Percentiles rank a stretch among this genome's conserved stretches.
These are phyloP conservation scores for Davidsoniella virescens DNA, from an alignment of 2,329 filamentous ascomycete species.

Conservation along the genomic window DNA sequence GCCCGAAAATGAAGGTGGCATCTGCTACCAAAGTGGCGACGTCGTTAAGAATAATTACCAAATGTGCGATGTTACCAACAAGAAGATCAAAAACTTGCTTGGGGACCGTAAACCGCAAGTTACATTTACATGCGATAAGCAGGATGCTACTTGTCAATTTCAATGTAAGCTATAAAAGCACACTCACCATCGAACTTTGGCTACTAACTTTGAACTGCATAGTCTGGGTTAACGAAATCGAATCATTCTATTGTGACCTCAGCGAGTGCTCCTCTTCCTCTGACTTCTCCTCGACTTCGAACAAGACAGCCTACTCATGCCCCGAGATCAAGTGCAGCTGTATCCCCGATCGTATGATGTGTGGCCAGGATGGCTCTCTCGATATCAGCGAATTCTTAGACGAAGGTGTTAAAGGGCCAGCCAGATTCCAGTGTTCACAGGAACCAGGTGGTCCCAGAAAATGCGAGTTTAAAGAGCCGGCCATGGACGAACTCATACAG, in stretches of 20 bases:
- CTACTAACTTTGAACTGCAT: slow-evolving; percentile 8
- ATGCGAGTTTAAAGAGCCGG: slow-evolving; percentile 78
- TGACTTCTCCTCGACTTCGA: slow-evolving; percentile 51
- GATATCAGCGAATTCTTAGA: slow-evolving; percentile 82
- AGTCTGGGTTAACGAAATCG: slow-evolving; percentile 89
- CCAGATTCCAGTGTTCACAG: slow-evolving; percentile 60
- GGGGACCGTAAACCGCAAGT: slow-evolving; percentile 78
- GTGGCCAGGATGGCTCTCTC: slow-evolving; percentile 77
- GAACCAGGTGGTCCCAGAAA: slow-evolving; percentile 44
- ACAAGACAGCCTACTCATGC: slow-evolving; percentile 74
- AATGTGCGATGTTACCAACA: slow-evolving; percentile 94
- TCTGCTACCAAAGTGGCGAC: slow-evolving; percentile 84
- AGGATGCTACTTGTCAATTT: slow-evolving; percentile 70
- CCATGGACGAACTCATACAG: slow-evolving; percentile 81
- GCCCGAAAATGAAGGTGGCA: slow-evolving; percentile 62
- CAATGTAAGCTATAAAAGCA: slow-evolving; percentile 48
- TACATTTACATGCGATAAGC: slow-evolving; percentile 77
- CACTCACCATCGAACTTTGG: not conserved
- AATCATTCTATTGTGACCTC: slow-evolving; percentile 93
- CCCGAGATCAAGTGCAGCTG: slow-evolving; percentile 74
- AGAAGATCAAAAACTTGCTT: slow-evolving; percentile 76
- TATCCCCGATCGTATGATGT: slow-evolving; percentile 82
- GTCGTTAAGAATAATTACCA: slow-evolving; percentile 92
- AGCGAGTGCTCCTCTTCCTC: slow-evolving; percentile 62
- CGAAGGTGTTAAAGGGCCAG: slow-evolving; percentile 71